Base-by-base conservation (phyloP, 176 grass and related monocot species). In the Triticum aestivum region DNA sequence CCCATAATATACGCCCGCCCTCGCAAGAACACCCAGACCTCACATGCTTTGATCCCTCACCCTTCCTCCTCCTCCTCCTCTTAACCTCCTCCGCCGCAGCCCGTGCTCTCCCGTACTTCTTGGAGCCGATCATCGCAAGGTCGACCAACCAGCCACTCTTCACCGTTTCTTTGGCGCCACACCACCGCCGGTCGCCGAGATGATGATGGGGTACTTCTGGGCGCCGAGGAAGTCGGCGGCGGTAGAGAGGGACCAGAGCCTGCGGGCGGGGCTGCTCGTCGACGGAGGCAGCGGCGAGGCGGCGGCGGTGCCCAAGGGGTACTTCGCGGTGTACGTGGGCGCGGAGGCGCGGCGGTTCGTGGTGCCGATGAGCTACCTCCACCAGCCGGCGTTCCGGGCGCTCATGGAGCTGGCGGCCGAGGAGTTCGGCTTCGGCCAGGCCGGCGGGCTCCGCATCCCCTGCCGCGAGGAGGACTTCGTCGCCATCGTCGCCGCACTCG, bases 371-470 rank as follows among this genome's bases (percentile, higher is more conserved):
- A 34, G 26, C 72, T 89, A 86, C 37, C 93, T 94, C 74, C 27
- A 74, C 11, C 82, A 80, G 61, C 87, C 85, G 39, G 74, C 68
- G 47, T 92, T 94, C 79, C 71, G 39, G 68, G 74, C 24, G 11
- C 73, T 94, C 74, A 90, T 94, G 93, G 93, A 94, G 82, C 82
- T 47, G 33, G 85, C 83, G 74, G 90, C 87, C 6, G 93, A 94
- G 79, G 93, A 94, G 87, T 94, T 94, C 63, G 93, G 93, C 6
- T 94, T 92, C 82, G 85, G 66, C 66, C 90, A 88, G 79, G 70
- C 75, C 13, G 85, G 62, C 29, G 90, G 85, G 4, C 75, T 94
- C 32, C 71, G 85, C 61, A 88, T 94, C 76, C 93, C 93, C 0
- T 90, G 87, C 79, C 62, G 67, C 18, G 90, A 88, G 85, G 90